These are phyloP conservation scores for Penicillium sp. DNA, from an alignment of 2,329 filamentous ascomycete species.

Conservation along the genomic window DNA sequence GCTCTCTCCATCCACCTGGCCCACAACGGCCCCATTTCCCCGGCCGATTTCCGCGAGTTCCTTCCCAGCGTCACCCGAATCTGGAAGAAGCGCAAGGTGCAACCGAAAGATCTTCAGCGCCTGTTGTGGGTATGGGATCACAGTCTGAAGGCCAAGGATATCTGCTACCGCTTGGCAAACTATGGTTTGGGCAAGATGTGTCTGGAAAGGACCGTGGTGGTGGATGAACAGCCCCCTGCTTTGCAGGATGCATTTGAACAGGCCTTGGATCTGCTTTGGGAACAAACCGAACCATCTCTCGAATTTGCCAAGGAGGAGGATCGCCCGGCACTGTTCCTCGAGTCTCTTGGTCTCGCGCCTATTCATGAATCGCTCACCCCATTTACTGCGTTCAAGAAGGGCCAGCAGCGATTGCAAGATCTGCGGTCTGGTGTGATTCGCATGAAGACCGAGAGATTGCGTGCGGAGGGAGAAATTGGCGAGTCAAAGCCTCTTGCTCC, in stretches of 20 bases:
- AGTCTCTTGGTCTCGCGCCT: slow-evolving; percentile 34
- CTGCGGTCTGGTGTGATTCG: slow-evolving; percentile 43
- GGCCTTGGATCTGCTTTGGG: slow-evolving; percentile 38
- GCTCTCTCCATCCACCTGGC: slow-evolving; percentile 69
- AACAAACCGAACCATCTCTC: slow-evolving; percentile 41
- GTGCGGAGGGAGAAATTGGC: slow-evolving; percentile 23
- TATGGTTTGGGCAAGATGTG: slow-evolving; percentile 45
- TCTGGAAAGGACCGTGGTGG: slow-evolving; percentile 34
- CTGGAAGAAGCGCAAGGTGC: slow-evolving; percentile 72
- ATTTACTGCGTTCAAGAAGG: slow-evolving; percentile 40
- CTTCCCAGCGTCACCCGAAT: slow-evolving; percentile 65
- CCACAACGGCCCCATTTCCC: slow-evolving; percentile 65
- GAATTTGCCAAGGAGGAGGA: slow-evolving; percentile 36
- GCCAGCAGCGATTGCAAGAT: slow-evolving; percentile 45
- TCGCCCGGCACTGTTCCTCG: slow-evolving; percentile 35
- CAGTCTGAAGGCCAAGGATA: slow-evolving; percentile 22
- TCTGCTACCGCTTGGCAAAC: slow-evolving; percentile 42
- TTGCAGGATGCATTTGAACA: slow-evolving; percentile 55
- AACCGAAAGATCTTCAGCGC: slow-evolving; percentile 65
- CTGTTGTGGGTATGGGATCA: slow-evolving; percentile 65
- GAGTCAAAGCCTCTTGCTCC: slow-evolving; percentile 30
- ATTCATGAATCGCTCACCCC: slow-evolving; percentile 43
- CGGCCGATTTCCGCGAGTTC: slow-evolving; percentile 65
- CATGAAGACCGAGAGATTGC: slow-evolving; percentile 37
- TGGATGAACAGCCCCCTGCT: slow-evolving; percentile 41